A percentile compares a stretch with the other conserved stretches of the same genome.
Evolutionary conservation across 2,329 filamentous ascomycete genomes (phyloP).

Genomic region (Alternaria triticina): DNA sequence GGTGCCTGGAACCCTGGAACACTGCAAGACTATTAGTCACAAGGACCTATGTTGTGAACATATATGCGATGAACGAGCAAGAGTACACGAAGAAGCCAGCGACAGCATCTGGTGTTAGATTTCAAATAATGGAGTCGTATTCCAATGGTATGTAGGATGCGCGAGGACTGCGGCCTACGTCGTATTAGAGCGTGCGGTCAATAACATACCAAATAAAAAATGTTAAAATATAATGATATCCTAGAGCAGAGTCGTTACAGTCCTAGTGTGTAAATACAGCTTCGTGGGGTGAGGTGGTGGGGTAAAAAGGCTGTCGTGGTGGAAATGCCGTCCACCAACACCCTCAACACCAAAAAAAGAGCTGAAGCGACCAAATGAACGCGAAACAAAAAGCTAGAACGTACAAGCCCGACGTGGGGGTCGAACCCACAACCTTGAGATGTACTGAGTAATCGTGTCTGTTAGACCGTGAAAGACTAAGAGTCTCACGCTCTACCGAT

Average conservation of each 20-base stretch:
- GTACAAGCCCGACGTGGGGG: slow-evolving; percentile 15
- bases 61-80: no score
- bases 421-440: slow-evolving; percentile 19
- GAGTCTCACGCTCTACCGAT: slow-evolving; percentile 53
- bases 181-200: background rate
- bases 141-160: background rate
- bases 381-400: background rate
- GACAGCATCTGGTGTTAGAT: no score
- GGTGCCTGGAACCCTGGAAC: no score
- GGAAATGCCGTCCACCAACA: background rate
- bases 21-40: no score
- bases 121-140: no score
- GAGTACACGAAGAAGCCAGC: no score
- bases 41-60: no score
- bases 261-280: fast-evolving
- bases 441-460: slow-evolving; percentile 25
- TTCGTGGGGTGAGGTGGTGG: background rate
- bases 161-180: background rate
- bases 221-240: background rate
- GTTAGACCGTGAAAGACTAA: slow-evolving; percentile 33
- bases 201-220: background rate
- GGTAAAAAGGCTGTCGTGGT: background rate
- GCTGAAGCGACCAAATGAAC: background rate
- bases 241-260: background rate
- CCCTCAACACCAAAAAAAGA: background rate